Evolutionary conservation across 2,329 filamentous ascomycete species (phyloP), one percentile per base, ranked within the genome.

Genomic region (Chaetomiaceae sp.): DNA sequence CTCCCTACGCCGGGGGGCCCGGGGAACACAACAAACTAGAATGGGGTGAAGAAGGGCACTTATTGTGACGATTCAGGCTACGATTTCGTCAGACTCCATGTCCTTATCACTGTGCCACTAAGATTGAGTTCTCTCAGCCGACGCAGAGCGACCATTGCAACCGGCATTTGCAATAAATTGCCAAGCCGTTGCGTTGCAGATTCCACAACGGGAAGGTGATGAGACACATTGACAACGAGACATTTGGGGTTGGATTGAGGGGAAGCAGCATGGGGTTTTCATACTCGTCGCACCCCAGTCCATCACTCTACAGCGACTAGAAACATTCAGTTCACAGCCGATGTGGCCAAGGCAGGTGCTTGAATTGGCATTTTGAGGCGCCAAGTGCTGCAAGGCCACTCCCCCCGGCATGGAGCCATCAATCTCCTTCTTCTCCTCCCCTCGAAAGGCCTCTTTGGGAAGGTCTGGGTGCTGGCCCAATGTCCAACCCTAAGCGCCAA

Each of bases 121-220:
- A 25, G 18, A n/a, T 8, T 25, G 14, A 6, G 6, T 14, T 13
- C 25, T 7, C 33, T 13, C 33, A n/a, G 16, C 16, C 8, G n/a
- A n/a, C 16, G 16, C 7, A 13, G n/a, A 45, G 11, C 14, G 21
- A 14, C 36, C 3, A 5, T 46, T 23, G 23, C 25, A 34, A 21
- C 29, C 20, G 23, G 21, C 36, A 34, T 33, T 41, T 20, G 29
- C n/a, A 10, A 13, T 33, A 48, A 21, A 53, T n/a, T 48, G 50
- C 50, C 50, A 47, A 47, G 50, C 29, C 14, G 21, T 33, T 16
- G 20, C 30, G 20, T 6, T 43, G 50, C 50, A 48, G 38, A 14
- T 42, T 13, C 50, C 37, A 13, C 21, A 42, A 42, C 4, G 11
- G 50, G 50, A 33, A 53, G 37, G 50, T 48, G 41, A 23, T n/a